Conservation (phyloP, 495 filamentous ascomycete species). For the Baudoinia panamericana region DNA sequence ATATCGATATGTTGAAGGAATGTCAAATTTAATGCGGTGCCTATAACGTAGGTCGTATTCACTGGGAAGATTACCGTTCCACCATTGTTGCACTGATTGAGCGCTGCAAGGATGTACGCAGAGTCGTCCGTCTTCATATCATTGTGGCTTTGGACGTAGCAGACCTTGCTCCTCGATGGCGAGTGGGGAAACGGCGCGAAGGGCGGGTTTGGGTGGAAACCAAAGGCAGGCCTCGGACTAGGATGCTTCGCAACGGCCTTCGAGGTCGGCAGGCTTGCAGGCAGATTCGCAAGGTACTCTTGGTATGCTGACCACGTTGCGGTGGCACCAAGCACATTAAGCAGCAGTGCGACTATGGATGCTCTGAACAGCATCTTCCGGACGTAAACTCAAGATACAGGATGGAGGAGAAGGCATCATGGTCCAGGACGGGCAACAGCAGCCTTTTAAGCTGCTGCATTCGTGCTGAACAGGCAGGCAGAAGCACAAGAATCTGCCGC, state of each 20-base stretch:
- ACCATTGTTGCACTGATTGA: conserved; percentile 52
- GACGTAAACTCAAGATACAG: too few species aligned
- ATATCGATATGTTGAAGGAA: conserved; percentile 53
- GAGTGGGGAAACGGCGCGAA: conserved; percentile 19
- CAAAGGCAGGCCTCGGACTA: neutral
- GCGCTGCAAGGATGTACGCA: conserved; percentile 41
- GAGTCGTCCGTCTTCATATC: conserved; percentile 45
- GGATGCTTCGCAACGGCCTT: conserved; percentile 4
- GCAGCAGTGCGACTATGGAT: conserved; percentile 2
- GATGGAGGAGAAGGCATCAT: too few species aligned
- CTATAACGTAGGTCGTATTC: conserved; percentile 44
- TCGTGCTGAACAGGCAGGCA: too few species aligned
- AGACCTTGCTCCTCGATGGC: conserved; percentile 16
- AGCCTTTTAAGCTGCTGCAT: too few species aligned
- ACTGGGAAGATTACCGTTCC: conserved; percentile 50
- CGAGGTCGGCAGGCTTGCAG: too few species aligned
- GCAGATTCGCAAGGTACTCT: conserved; percentile 8
- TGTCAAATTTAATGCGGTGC: conserved; percentile 51
- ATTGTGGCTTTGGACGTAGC: conserved; percentile 26
- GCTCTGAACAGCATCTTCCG: conserved; percentile 7
- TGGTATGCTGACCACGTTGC: conserved; percentile 12
- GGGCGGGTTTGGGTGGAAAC: conserved; percentile 14
- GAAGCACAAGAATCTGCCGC: too few species aligned
- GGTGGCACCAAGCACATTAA: conserved; percentile 2
- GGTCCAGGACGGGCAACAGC: too few species aligned